Evolutionary conservation across 208 protist genomes (phyloP).

Genomic region (Leishmania lainsoni): DNA sequence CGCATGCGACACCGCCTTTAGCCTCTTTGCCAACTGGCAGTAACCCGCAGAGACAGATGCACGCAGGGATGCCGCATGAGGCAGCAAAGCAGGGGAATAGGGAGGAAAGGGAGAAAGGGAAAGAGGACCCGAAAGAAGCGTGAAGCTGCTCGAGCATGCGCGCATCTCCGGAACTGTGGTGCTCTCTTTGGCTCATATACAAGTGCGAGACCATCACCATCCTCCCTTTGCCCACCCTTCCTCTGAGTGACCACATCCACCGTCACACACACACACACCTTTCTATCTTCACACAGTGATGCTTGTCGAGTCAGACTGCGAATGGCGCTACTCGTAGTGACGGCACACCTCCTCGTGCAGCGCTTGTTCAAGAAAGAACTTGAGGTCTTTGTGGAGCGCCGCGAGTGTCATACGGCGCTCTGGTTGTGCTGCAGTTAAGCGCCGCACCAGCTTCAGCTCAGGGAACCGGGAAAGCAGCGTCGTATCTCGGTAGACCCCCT

Average conservation of each 20-base stretch:
- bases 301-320: background rate
- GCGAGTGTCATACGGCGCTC: constrained; percentile 22
- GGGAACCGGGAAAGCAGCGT: constrained; percentile 50
- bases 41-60: too few species aligned
- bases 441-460: constrained; percentile 59
- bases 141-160: background rate
- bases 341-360: constrained; percentile 17
- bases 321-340: background rate
- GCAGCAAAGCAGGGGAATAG: too few species aligned
- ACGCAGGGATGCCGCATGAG: background rate
- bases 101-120: background rate
- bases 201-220: background rate
- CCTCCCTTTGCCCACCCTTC: background rate
- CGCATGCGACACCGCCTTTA: background rate
- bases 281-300: background rate
- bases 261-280: background rate
- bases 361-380: constrained; percentile 19
- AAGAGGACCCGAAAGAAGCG: background rate
- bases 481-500: constrained; percentile 42
- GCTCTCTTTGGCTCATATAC: background rate
- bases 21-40: background rate
- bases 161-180: background rate
- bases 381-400: constrained; percentile 19
- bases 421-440: constrained; percentile 35
- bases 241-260: background rate